Conservation (phyloP, 345 rosid genomes). For the Linum tenue region DNA sequence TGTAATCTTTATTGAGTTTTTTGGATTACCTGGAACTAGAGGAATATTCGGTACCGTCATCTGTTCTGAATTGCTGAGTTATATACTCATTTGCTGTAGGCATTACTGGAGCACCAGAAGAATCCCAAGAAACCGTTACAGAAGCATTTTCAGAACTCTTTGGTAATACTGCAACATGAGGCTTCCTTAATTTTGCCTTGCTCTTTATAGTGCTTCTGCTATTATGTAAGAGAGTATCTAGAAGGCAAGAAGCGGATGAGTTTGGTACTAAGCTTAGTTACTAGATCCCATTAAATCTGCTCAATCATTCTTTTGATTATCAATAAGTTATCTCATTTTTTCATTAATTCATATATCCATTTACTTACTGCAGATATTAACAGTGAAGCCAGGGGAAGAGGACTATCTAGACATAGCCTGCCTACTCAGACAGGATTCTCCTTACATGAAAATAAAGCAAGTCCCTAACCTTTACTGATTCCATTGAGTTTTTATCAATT, state of each 20-base stretch:
- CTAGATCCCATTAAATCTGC: not conserved
- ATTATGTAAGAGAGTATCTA: conserved; percentile 45
- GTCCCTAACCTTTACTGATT: conserved; percentile 3
- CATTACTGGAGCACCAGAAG: conserved; percentile 84
- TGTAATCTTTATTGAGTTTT: conserved; percentile 17
- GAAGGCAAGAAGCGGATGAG: conserved; percentile 90
- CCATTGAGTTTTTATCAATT: conserved; percentile 8
- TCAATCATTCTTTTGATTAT: not conserved
- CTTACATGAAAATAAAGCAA: conserved; percentile 80
- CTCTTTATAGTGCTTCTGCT: not conserved
- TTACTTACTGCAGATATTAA: conserved; percentile 47
- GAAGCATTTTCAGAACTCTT: conserved; percentile 79
- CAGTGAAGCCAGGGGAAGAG: conserved; percentile 72
- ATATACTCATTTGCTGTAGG: conserved; percentile 29
- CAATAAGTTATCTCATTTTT: not conserved
- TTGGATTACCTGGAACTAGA: conserved; percentile 11
- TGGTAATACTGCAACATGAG: conserved; percentile 34
- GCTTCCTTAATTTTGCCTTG: not conserved
- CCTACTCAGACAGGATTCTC: conserved; percentile 77
- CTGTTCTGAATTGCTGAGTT: conserved; percentile 2
- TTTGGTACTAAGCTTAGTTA: conserved; percentile 47
- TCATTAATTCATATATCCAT: conserved; percentile 28
- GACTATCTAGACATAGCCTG: conserved; percentile 67
- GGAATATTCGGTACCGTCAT: not conserved
- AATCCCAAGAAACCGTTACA: conserved; percentile 74